phyloP scores from a whole-genome alignment of 768 basidiomycete species.

The Pleurotus tuoliensis region DNA sequence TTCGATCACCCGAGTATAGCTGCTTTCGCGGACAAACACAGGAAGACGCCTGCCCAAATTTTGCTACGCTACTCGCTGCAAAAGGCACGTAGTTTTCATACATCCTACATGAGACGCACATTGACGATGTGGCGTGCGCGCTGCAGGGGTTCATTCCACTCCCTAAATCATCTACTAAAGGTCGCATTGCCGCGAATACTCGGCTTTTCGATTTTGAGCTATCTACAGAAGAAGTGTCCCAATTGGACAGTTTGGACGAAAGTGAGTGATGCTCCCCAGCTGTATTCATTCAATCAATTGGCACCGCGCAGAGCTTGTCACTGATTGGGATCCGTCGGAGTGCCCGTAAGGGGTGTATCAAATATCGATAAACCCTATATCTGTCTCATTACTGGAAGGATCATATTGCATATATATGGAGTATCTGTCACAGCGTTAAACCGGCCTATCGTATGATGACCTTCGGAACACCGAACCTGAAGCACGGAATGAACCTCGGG shows the following conservation, averaged over 20 bases:
- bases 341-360: neutral
- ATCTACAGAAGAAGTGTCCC: conserved; percentile 39
- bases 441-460: neutral
- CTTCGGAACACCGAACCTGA: conserved; percentile 1
- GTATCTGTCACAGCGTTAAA: neutral
- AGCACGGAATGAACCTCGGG: conserved; percentile 3
- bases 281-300: conserved; percentile 1
- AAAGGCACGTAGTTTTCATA: conserved; percentile 39
- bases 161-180: conserved; percentile 55
- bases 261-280: conserved; percentile 26
- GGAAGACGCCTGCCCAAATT: conserved; percentile 54
- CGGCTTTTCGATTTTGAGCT: conserved; percentile 65
- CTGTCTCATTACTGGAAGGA: neutral
- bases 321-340: conserved; percentile 7
- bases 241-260: conserved; percentile 52
- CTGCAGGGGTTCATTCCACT: conserved; percentile 54
- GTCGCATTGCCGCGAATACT: conserved; percentile 54
- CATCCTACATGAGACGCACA: too few species aligned
- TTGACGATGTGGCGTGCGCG: too few species aligned
- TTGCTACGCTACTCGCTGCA: conserved; percentile 77
- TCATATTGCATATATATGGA: neutral
- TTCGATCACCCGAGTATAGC: conserved; percentile 56
- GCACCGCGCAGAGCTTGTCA: neutral
- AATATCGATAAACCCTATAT: conserved; percentile 1
- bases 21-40: conserved; percentile 47